Base-by-base conservation (phyloP, 345 rosid species). In the Eucalyptus grandis region DNA sequence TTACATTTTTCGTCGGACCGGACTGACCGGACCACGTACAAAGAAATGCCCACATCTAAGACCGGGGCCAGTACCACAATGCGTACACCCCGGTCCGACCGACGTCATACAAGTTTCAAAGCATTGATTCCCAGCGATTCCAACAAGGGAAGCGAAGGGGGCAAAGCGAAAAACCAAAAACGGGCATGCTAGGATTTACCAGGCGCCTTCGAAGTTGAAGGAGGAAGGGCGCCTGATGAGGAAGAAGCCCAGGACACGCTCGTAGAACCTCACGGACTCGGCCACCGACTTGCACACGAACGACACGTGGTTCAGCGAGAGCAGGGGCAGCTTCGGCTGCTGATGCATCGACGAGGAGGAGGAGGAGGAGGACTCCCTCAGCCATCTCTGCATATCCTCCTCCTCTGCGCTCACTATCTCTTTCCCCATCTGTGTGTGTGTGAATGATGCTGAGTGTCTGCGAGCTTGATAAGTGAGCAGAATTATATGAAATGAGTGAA, bases 141-240 rank as follows among this genome's bases (percentile, higher is more conserved):
- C 43, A 40, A 37, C 67, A 27, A 6, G 17, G 34, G 24, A 53
- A 30, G 19, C 26, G 6, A 24, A 14, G 53, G 53, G 31, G 34
- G 51, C 15, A 31, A n/a, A 15, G 6, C 26, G 2, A 37, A 37
- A 37, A 37, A 37, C 40, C 40, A 37, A 37, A 37, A 37, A 1
- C 37, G 40, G 40, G 40, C 40, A 37, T 37, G 40, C 40, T 37
- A 37, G 43, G 47, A 53, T 89, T 65, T 93, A 94, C 94, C 95
- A 93, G 77, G 94, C 95, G 85, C 95, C 95, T 90, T 93, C 93
- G 86, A 91, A 94, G 44, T 94, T 26, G 88, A 94, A 94, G 83
- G 94, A 94, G 69, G 93, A 93, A 22, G 94, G 95, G 51, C 95
- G 90, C 88, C 92, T 92, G 91, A 93, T 92, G 89, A 92, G 89